Percentiles rank a stretch among this genome's conserved stretches.
Conservation (phyloP, 176 grass and related monocot species). For the Rhynchospora tenuis region DNA sequence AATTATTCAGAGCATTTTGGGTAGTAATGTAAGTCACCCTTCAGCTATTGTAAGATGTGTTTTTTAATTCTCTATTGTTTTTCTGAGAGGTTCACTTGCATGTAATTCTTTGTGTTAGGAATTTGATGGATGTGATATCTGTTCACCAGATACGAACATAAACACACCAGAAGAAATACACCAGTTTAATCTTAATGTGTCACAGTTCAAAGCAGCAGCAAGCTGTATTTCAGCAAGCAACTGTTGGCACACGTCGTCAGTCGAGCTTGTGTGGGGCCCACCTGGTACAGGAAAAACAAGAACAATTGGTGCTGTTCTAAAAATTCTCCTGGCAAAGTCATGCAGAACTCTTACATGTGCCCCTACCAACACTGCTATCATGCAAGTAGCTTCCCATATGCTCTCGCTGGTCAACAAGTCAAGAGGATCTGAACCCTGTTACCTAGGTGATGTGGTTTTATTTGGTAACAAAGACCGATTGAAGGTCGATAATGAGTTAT, state of each 20-base stretch:
- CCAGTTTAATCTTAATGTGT: constrained; percentile 52
- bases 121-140: constrained; percentile 33
- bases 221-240: constrained; percentile 44
- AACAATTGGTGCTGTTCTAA: constrained; percentile 59
- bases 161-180: constrained; percentile 34
- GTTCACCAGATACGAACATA: constrained; percentile 23
- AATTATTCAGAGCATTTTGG: constrained; percentile 47
- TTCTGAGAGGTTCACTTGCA: constrained; percentile 17
- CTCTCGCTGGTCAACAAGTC: constrained; percentile 41
- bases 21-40: constrained; percentile 52
- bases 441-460: constrained; percentile 71
- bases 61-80: constrained; percentile 1
- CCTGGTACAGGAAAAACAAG: constrained; percentile 85
- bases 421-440: constrained; percentile 18
- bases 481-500: constrained; percentile 40
- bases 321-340: constrained; percentile 42
- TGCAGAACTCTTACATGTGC: constrained; percentile 68
- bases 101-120: constrained; percentile 33
- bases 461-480: constrained; percentile 74
- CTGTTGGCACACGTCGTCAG: constrained; percentile 36
- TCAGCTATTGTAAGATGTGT: constrained; percentile 15
- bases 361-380: constrained; percentile 76
- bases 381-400: constrained; percentile 62
- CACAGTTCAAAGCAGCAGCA: constrained; percentile 48
- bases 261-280: constrained; percentile 70